Evolutionary conservation across 2,329 filamentous ascomycete species (phyloP).

Genomic region (Colletotrichum tropicicola): DNA sequence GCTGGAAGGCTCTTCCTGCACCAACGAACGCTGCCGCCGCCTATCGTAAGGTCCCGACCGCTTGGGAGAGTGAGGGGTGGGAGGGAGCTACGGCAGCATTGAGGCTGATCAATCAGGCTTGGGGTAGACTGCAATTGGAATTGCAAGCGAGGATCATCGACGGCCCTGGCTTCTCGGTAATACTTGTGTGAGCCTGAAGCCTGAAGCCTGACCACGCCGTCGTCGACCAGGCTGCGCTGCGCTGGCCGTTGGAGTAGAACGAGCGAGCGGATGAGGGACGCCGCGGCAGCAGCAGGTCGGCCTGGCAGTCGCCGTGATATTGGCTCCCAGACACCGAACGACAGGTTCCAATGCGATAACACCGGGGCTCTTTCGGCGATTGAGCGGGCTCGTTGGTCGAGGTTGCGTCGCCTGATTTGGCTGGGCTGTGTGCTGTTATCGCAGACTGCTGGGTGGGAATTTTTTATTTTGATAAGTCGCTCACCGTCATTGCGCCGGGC

Average conservation of each 20-base stretch:
- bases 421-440: conserved; percentile 19
- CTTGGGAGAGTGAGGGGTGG: neutral
- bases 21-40: neutral
- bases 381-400: neutral
- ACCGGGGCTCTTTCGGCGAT: conserved; percentile 11
- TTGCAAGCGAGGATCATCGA: neutral
- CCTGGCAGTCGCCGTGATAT: neutral
- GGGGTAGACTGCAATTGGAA: neutral
- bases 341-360: neutral
- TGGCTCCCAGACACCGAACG: neutral
- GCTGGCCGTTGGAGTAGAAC: neutral
- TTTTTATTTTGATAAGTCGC: conserved; percentile 18
- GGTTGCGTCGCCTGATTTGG: conserved; percentile 14
- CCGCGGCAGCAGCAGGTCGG: neutral
- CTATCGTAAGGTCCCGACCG: neutral
- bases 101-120: conserved; percentile 17
- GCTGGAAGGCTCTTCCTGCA: conserved; percentile 1
- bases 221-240: neutral
- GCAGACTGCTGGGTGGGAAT: conserved; percentile 8
- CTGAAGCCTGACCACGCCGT: too few species aligned
- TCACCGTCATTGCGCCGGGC: conserved; percentile 2
- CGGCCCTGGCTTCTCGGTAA: neutral
- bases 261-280: too few species aligned
- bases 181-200: neutral
- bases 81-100: conserved; percentile 4